These are phyloP conservation scores for Tetrapyrgos nigripes DNA, from an alignment of 1,284 basidiomycete species.

Conservation along the genomic window DNA sequence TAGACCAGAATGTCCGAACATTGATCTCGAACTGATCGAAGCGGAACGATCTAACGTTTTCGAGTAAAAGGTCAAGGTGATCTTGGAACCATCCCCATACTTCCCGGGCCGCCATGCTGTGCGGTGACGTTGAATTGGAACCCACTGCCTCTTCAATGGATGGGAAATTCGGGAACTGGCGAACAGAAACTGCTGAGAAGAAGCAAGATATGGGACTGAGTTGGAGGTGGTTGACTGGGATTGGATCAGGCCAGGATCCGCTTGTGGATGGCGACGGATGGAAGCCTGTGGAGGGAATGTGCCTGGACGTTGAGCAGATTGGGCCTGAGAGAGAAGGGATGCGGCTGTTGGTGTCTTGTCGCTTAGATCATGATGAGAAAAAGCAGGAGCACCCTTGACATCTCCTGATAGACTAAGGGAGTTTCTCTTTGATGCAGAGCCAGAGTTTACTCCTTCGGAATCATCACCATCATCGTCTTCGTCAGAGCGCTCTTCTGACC, in stretches of 20 bases:
- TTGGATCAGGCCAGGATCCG: conserved; percentile 56
- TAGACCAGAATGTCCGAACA: conserved; percentile 83
- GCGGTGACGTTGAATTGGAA: conserved; percentile 70
- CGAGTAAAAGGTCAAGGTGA: conserved; percentile 79
- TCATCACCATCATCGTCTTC: conserved; percentile 82
- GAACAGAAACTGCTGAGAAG: conserved; percentile 65
- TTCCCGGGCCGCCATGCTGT: conserved; percentile 78
- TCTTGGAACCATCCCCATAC: conserved; percentile 90
- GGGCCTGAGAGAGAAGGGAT: conserved; percentile 76
- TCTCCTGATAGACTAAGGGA: conserved; percentile 71
- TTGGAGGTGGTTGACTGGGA: conserved; percentile 59
- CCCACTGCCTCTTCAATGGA: conserved; percentile 86
- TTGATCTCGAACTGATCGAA: conserved; percentile 90
- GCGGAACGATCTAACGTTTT: conserved; percentile 76
- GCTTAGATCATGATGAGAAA: conserved; percentile 66
- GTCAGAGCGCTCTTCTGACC: conserved; percentile 73
- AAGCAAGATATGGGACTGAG: conserved; percentile 51
- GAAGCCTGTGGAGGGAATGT: conserved; percentile 74
- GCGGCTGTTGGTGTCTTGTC: conserved; percentile 86
- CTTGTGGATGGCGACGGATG: conserved; percentile 71
- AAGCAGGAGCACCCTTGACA: conserved; percentile 55
- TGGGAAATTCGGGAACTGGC: conserved; percentile 80
- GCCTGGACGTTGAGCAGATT: conserved; percentile 66
- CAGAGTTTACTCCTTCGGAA: conserved; percentile 74
- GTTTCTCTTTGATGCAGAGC: conserved; percentile 69